Evolutionary conservation across 2,329 filamentous ascomycete species (phyloP).

Genomic region (Lecanosticta acicola): DNA sequence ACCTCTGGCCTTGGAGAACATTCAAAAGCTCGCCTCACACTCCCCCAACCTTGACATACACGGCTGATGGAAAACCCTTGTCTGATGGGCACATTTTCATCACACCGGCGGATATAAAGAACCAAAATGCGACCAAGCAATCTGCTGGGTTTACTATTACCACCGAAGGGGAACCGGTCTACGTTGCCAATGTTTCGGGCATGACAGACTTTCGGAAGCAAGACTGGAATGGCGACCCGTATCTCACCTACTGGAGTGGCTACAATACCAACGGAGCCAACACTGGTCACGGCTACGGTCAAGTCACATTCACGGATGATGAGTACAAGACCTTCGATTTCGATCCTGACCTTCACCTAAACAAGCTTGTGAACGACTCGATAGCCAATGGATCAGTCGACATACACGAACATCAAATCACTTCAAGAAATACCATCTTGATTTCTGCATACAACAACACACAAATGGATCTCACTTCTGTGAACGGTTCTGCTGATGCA

Average conservation of each 20-base stretch:
- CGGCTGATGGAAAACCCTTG: background rate
- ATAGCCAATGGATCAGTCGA: conserved; percentile 23
- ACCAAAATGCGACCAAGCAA: background rate
- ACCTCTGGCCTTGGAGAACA: conserved; percentile 1
- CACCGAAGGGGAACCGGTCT: conserved; percentile 14
- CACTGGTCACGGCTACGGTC: conserved; percentile 23
- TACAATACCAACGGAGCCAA: conserved; percentile 13
- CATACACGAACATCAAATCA: conserved; percentile 33
- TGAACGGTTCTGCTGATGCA: conserved; percentile 32
- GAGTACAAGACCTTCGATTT: conserved; percentile 11
- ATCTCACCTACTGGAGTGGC: conserved; percentile 22
- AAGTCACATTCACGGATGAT: conserved; percentile 22
- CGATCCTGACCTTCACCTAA: conserved; percentile 3
- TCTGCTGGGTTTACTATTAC: background rate
- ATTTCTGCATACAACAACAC: conserved; percentile 32
- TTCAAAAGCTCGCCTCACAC: conserved; percentile 1
- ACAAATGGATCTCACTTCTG: conserved; percentile 27
- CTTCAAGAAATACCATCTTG: conserved; percentile 28
- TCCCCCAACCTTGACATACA: background rate
- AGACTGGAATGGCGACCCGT: conserved; percentile 9
- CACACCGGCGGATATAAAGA: background rate
- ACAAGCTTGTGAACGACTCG: conserved; percentile 6
- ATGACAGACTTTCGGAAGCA: conserved; percentile 20
- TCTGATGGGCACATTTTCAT: conserved; percentile 1
- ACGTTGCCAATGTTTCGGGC: conserved; percentile 11